phyloP scores from a whole-genome alignment of 176 grass and related monocot species.

The Oryza glumipatula region DNA sequence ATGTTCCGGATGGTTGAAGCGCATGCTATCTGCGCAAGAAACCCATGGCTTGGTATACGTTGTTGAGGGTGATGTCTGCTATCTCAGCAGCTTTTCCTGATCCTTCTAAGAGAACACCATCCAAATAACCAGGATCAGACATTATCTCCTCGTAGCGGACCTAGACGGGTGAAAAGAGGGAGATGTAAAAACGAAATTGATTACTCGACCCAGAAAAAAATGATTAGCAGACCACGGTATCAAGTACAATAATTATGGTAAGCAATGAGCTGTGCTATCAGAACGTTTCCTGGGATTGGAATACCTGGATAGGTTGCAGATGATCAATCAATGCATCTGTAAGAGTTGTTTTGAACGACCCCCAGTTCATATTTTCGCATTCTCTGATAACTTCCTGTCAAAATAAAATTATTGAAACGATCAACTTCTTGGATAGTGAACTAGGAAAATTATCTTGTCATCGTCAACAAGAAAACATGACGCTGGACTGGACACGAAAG shows the following conservation, averaged over 20 bases:
- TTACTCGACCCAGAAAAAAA: not conserved
- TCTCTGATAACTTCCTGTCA: constrained; percentile 80
- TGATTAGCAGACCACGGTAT: not conserved
- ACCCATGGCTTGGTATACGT: constrained; percentile 95
- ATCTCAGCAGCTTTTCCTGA: constrained; percentile 83
- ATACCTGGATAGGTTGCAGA: constrained; percentile 92
- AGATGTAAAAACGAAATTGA: constrained; percentile 5
- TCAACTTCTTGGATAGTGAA: not conserved
- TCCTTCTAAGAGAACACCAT: constrained; percentile 73
- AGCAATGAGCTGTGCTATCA: not conserved
- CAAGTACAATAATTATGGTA: not conserved
- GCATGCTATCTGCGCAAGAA: constrained; percentile 72
- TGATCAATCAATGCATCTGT: constrained; percentile 85
- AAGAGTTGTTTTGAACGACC: constrained; percentile 77
- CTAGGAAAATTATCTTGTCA: constrained; percentile 9
- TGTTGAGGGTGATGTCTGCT: constrained; percentile 77
- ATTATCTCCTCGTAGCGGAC: constrained; percentile 80
- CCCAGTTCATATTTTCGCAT: constrained; percentile 97
- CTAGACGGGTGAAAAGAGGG: constrained; percentile 48
- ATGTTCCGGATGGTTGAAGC: constrained; percentile 5
- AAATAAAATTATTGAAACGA: constrained; percentile 23
- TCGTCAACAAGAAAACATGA: not conserved
- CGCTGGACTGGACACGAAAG: constrained; percentile 9
- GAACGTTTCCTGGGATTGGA: not conserved
- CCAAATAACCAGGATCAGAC: constrained; percentile 81